phyloP scores from a whole-genome alignment of 192 early-diverging fungal genomes.

The Coemansia sp. region DNA sequence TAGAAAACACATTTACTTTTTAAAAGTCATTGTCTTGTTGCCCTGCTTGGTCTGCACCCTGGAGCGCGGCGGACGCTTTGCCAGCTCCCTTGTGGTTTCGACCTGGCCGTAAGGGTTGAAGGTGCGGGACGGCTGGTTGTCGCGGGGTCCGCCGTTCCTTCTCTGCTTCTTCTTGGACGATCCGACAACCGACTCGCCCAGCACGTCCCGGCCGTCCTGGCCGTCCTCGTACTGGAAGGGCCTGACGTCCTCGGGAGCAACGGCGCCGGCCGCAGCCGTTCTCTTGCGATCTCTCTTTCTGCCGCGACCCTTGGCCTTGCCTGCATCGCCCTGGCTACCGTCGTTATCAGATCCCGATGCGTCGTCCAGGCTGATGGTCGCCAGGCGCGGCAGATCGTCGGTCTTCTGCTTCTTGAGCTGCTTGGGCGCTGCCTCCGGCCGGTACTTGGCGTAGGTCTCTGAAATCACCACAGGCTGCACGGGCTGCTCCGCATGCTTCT shows the following conservation, averaged over 20 bases:
- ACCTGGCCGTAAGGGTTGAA: slow-evolving; percentile 43
- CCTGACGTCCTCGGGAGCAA: slow-evolving; percentile 11
- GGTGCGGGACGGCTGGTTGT: slow-evolving; percentile 6
- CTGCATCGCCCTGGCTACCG: slow-evolving; percentile 5
- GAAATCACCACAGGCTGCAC: slow-evolving; percentile 29
- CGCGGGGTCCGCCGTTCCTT: not conserved
- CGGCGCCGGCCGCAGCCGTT: not conserved
- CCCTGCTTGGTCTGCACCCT: slow-evolving; percentile 23
- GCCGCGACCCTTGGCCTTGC: not conserved
- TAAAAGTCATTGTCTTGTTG: slow-evolving; percentile 37
- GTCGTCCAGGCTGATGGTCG: slow-evolving; percentile 22
- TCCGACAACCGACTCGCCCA: slow-evolving; percentile 11
- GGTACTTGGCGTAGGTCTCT: slow-evolving; percentile 21
- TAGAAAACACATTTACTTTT: slow-evolving; percentile 14
- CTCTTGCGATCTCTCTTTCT: slow-evolving; percentile 4
- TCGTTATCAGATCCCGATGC: not conserved
- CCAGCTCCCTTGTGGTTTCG: slow-evolving; percentile 14
- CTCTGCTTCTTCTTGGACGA: slow-evolving; percentile 3
- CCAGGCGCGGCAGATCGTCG: slow-evolving; percentile 9
- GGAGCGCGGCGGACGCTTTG: slow-evolving; percentile 9
- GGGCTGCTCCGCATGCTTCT: not conserved
- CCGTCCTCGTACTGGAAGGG: slow-evolving; percentile 21
- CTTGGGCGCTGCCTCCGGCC: not conserved
- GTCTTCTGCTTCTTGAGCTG: slow-evolving; percentile 1
- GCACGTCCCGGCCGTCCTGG: slow-evolving; percentile 12